These are phyloP conservation scores for Phialocephala sp. DNA, from an alignment of 2,329 filamentous ascomycete species.

Conservation along the genomic window DNA sequence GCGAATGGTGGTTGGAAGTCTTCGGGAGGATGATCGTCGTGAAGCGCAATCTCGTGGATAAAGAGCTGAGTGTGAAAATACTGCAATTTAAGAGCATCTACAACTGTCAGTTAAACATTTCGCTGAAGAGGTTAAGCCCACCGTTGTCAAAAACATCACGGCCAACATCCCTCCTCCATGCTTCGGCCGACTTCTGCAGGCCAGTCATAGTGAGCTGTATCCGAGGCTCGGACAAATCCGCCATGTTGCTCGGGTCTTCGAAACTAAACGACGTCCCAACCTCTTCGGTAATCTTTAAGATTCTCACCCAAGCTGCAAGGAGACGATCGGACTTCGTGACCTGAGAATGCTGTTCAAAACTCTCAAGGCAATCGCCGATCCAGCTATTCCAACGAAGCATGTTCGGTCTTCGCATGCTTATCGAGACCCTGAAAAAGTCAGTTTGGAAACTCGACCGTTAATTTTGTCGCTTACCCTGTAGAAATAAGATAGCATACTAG, in stretches of 20 bases:
- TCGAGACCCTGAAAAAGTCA: constrained; percentile 42
- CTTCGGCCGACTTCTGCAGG: constrained; percentile 55
- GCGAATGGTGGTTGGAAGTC: constrained; percentile 47
- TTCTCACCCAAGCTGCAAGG: constrained; percentile 46
- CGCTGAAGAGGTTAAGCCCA: constrained; percentile 13
- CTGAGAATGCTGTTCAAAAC: constrained; percentile 44
- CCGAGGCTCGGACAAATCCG: constrained; percentile 57
- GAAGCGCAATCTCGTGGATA: constrained; percentile 61
- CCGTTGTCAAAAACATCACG: constrained; percentile 35
- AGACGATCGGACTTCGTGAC: constrained; percentile 43
- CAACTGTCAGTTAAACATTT: constrained; percentile 9
- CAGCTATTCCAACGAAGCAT: constrained; percentile 48
- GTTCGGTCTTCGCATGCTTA: constrained; percentile 49
- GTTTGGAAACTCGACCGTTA: neutral
- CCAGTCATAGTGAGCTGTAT: constrained; percentile 57
- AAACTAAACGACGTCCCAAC: constrained; percentile 58
- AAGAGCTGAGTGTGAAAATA: constrained; percentile 58
- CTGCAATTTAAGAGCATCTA: constrained; percentile 43
- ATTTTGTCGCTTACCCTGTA: constrained; percentile 33
- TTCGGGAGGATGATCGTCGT: constrained; percentile 57
- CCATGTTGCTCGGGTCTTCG: constrained; percentile 41
- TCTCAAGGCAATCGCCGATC: constrained; percentile 48
- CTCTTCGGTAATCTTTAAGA: constrained; percentile 56
- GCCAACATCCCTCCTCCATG: constrained; percentile 48
- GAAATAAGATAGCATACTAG: constrained; percentile 45